phyloP scores from a whole-genome alignment of 1,284 basidiomycete genomes.

The Kwoniella shivajii region DNA sequence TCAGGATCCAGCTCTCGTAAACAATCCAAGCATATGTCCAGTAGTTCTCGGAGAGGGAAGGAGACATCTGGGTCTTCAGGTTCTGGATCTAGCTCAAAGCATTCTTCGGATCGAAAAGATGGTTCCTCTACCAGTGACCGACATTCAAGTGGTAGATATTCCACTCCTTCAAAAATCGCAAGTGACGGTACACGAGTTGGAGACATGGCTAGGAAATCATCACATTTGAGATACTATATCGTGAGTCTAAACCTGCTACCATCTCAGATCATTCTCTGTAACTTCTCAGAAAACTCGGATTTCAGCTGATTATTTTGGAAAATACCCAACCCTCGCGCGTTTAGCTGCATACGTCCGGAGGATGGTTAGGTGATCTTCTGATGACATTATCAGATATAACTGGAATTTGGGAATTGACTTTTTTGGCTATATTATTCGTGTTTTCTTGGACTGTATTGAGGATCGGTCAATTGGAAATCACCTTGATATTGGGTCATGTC shows the following conservation, averaged over 20 bases:
- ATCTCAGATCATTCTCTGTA: no score
- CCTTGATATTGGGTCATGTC: conserved; percentile 26
- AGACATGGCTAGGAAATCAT: conserved; percentile 9
- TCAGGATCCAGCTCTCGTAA: no score
- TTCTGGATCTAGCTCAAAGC: no score
- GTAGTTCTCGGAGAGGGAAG: no score
- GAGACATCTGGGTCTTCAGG: no score
- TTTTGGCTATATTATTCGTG: conserved; percentile 25
- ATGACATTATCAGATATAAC: conserved; percentile 17
- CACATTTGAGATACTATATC: conserved; percentile 15
- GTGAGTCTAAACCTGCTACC: no score
- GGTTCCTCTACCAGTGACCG: not conserved
- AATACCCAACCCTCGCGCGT: no score
- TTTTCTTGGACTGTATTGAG: conserved; percentile 30
- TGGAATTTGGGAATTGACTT: conserved; percentile 31
- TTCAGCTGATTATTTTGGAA: no score
- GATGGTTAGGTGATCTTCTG: conserved; percentile 35
- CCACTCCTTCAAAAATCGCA: not conserved
- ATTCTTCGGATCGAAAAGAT: no score
- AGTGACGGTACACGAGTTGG: conserved; percentile 1
- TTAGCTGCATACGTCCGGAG: conserved; percentile 38
- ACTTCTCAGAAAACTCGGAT: no score
- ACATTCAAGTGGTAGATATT: not conserved
- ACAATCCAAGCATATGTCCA: no score
- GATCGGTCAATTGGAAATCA: conserved; percentile 18